A percentile compares a stretch with the other conserved stretches of the same genome.
Evolutionary conservation across 2,329 filamentous ascomycete genomes (phyloP).

Genomic region (Aspergillus pseudotamarii): DNA sequence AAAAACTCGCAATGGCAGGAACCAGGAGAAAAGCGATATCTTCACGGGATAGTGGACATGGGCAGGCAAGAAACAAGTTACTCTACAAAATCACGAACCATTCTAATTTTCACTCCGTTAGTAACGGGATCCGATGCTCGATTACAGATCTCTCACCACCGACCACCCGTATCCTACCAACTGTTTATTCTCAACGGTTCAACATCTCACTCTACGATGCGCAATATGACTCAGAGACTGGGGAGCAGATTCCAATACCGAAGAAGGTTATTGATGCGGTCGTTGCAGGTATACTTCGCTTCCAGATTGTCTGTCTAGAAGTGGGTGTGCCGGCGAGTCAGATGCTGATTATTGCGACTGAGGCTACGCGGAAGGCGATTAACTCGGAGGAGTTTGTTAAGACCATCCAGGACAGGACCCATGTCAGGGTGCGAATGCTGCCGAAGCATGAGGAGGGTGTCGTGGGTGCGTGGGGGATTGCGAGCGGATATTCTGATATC

Average conservation of each 20-base stretch:
- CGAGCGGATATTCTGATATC: slow-evolving; percentile 70
- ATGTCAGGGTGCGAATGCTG: slow-evolving; percentile 71
- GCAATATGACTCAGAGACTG: slow-evolving; percentile 46
- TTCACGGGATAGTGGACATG: neutral
- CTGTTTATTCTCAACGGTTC: slow-evolving; percentile 74
- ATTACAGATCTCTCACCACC: slow-evolving; percentile 76
- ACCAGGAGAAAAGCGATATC: neutral
- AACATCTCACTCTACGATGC: slow-evolving; percentile 86
- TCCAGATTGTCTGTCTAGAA: slow-evolving; percentile 68
- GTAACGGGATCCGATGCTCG: slow-evolving; percentile 90
- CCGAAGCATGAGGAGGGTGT: slow-evolving; percentile 77
- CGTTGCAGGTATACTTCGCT: slow-evolving; percentile 67
- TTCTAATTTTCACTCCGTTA: slow-evolving; percentile 9
- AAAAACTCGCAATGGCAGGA: neutral
- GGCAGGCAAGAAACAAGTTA: neutral
- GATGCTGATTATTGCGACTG: slow-evolving; percentile 79
- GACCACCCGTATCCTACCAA: slow-evolving; percentile 72
- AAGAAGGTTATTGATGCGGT: slow-evolving; percentile 65
- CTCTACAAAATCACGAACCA: neutral
- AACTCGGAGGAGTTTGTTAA: slow-evolving; percentile 72
- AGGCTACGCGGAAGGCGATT: slow-evolving; percentile 77
- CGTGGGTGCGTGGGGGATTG: slow-evolving; percentile 79
- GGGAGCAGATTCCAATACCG: slow-evolving; percentile 56
- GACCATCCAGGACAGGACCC: slow-evolving; percentile 64
- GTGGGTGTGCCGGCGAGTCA: slow-evolving; percentile 66